Base-by-base conservation (phyloP, 2,329 filamentous ascomycete genomes). In the Claviceps sp. region DNA sequence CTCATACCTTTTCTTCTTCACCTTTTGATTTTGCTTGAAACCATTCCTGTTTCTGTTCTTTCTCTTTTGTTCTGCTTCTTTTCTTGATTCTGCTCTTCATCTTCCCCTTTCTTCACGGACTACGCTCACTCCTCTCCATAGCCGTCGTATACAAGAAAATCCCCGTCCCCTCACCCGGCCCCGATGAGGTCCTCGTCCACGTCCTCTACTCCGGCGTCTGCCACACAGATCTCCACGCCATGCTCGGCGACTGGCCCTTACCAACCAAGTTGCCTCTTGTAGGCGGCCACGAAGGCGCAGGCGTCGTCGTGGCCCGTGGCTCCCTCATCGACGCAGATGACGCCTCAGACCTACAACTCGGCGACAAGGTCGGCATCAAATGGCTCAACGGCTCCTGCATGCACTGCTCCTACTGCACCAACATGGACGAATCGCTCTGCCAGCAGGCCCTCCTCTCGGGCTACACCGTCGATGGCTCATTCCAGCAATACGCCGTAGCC, bases 301-400 rank as follows among this genome's bases (percentile, higher is more conserved):
- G 90, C 65, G 70, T 90, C 49, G 86, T 95, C 40, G 89, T 96
- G 37, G 82, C 86, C 50, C 78, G 78, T 56, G 90, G 90, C 61
- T 74, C 84, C 18, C 78, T 94, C 38, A 88, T 93, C 57, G 71
- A 3, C 58, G 71, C 77, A 2, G 87, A 20, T 13, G 40, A 42
- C 18, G 3, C 8, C 18, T 42, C 40, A 9, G 40, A 93, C 60
- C 72, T 95, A 55, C 72, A 88, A 65, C 75, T 95, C 61, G 90
- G 90, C 60, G 88, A 95, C 63, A 74, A 88, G 62, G 91, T 82
- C 55, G 91, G 91, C 65, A 79, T 97, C 69, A 95, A 88, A 75
- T 96, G 89, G 89, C 76, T 96, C 63, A 93, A 95, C 70, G 86
- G 88, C 57, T 84, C 85, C 47, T 96, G 91, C 70, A 74, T 95